phyloP scores from a whole-genome alignment of 2,329 filamentous ascomycete species.

The Ophiosphaerella herpotricha region DNA sequence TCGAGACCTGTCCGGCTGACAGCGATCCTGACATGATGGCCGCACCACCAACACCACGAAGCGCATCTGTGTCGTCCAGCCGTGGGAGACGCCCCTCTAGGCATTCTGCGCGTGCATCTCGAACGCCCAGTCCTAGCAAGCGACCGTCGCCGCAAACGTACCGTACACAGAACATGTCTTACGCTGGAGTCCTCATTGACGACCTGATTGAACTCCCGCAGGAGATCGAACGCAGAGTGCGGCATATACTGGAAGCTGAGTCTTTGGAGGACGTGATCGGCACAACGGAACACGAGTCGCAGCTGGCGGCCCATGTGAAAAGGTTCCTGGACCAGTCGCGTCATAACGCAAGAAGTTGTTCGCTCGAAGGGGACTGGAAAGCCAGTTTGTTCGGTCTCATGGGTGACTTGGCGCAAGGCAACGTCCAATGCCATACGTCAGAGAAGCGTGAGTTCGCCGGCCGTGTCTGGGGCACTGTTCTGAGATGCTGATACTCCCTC shows the following conservation, averaged over 20 bases:
- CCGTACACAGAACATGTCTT: constrained; percentile 16
- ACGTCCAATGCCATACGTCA: too few relatives aligned
- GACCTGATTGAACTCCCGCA: constrained; percentile 9
- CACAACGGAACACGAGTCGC: neutral
- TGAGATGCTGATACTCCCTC: constrained; percentile 3
- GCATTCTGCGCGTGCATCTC: neutral
- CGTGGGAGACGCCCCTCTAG: neutral
- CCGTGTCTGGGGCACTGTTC: neutral
- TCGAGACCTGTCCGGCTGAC: too few relatives aligned
- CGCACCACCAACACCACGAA: too few relatives aligned
- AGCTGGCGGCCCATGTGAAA: constrained; percentile 1
- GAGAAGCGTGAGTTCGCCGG: too few relatives aligned
- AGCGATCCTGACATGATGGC: too few relatives aligned
- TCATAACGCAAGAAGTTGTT: constrained; percentile 14
- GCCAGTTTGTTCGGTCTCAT: too few relatives aligned
- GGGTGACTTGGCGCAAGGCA: too few relatives aligned
- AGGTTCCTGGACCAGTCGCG: constrained; percentile 10
- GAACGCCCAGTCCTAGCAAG: constrained; percentile 19
- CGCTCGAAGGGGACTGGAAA: constrained; percentile 3
- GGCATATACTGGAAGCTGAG: constrained; percentile 12
- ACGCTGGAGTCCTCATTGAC: constrained; percentile 14
- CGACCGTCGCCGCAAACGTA: constrained; percentile 15
- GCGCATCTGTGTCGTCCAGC: too few relatives aligned
- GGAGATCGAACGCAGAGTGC: constrained; percentile 10
- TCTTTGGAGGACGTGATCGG: neutral